Percentiles rank a stretch among this genome's conserved stretches.
Conservation (phyloP, 2,329 filamentous ascomycete genomes). For the Setomelanomma holmii region DNA sequence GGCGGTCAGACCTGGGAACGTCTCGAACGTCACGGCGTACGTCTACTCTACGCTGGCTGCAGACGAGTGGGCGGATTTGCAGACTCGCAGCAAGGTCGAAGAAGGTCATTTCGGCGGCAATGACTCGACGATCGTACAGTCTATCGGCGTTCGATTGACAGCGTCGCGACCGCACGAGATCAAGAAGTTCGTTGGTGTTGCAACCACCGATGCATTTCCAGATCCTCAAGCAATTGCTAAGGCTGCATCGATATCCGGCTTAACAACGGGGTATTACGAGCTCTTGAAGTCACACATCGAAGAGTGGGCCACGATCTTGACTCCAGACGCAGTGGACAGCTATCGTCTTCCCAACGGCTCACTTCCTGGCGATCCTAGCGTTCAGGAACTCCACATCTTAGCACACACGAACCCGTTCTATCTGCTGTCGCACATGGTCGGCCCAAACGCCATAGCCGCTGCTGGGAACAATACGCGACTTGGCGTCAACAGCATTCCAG, state of each 20-base stretch:
- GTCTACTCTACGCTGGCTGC: constrained; percentile 60
- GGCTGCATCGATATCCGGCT: constrained; percentile 60
- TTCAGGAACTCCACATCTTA: constrained; percentile 64
- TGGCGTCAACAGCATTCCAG: constrained; percentile 69
- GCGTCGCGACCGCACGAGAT: constrained; percentile 63
- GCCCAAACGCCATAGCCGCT: constrained; percentile 60
- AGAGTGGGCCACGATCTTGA: constrained; percentile 69
- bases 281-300: constrained; percentile 63
- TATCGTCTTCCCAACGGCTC: constrained; percentile 65
- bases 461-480: constrained; percentile 59
- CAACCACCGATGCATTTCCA: constrained; percentile 71
- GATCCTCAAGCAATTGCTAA: constrained; percentile 64
- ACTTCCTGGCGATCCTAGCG: constrained; percentile 63
- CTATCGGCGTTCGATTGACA: constrained; percentile 60
- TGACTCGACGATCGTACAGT: constrained; percentile 70
- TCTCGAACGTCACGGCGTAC: constrained; percentile 69
- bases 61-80: constrained; percentile 54
- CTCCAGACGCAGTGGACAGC: constrained; percentile 67
- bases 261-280: constrained; percentile 61
- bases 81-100: constrained; percentile 54
- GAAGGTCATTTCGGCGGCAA: constrained; percentile 60
- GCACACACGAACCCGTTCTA: constrained; percentile 64
- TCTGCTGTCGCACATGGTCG: constrained; percentile 63
- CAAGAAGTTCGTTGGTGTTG: constrained; percentile 72
- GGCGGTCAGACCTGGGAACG: constrained; percentile 68